These are phyloP conservation scores for Peronosclerospora sorghi DNA, from an alignment of 352 stramenopile genomes.

Conservation along the genomic window DNA sequence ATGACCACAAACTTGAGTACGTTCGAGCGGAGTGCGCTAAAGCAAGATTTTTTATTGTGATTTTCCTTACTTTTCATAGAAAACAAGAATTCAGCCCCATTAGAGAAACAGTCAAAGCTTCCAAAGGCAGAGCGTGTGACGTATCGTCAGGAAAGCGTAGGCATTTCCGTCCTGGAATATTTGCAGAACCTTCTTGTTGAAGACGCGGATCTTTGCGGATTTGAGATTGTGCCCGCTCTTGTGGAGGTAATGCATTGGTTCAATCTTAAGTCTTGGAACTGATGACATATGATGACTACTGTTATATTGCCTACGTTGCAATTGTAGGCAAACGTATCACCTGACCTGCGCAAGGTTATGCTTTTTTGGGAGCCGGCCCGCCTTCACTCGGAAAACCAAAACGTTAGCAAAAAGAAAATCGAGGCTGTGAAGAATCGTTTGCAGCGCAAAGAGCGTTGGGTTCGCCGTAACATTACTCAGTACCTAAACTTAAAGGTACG, in stretches of 20 bases:
- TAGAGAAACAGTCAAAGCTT: constrained; percentile 66
- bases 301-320: neutral
- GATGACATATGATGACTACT: neutral
- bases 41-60: neutral
- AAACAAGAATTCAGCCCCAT: constrained; percentile 49
- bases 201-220: constrained; percentile 44
- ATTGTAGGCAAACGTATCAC: constrained; percentile 47
- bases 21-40: neutral
- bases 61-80: constrained; percentile 20
- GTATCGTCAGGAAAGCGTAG: constrained; percentile 63
- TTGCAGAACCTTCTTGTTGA: constrained; percentile 62
- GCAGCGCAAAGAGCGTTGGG: constrained; percentile 48
- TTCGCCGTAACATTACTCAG: constrained; percentile 56
- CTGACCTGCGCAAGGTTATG: constrained; percentile 52
- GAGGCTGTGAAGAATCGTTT: constrained; percentile 52
- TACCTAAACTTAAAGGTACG: constrained; percentile 74
- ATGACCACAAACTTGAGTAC: constrained; percentile 30
- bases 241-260: constrained; percentile 33
- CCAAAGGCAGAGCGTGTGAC: constrained; percentile 50
- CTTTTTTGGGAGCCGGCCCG: constrained; percentile 66
- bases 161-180: constrained; percentile 50
- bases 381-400: constrained; percentile 56
- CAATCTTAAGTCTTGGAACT: neutral
- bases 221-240: constrained; percentile 54
- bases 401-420: constrained; percentile 65